Conservation (phyloP, 2,329 filamentous ascomycete genomes). For the Ascochyta clinopodiicola region DNA sequence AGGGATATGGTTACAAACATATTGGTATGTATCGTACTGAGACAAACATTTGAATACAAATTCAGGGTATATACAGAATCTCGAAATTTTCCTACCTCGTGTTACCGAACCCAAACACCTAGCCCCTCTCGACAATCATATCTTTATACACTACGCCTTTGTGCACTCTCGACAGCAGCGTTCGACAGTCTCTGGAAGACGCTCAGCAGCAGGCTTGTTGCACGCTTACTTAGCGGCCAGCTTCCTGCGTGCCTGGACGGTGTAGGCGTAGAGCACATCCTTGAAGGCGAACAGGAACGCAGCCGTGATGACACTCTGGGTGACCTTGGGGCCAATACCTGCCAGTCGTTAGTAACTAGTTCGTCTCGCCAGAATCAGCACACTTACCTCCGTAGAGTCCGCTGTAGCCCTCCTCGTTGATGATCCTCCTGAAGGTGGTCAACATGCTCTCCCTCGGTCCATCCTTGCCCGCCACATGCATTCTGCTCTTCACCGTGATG, state of each 20-base stretch:
- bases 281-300: conserved; percentile 98
- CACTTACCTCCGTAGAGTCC: conserved; percentile 87
- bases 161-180: not conserved
- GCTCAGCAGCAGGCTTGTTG: not conserved
- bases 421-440: conserved; percentile 76
- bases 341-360: not conserved
- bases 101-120: conserved; percentile 45
- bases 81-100: conserved; percentile 9
- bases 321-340: conserved; percentile 96
- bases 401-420: conserved; percentile 86
- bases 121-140: not conserved
- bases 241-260: conserved; percentile 66
- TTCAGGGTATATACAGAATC: conserved; percentile 59
- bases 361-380: conserved; percentile 11
- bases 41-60: not conserved
- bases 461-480: conserved; percentile 85
- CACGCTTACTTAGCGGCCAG: conserved; percentile 49
- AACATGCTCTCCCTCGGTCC: conserved; percentile 82
- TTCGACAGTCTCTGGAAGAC: not conserved
- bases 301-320: conserved; percentile 94
- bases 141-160: not conserved
- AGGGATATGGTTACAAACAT: not conserved
- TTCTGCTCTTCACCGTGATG: conserved; percentile 97
- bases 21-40: not conserved
- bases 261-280: conserved; percentile 90